These are phyloP conservation scores for Besnoitia besnoiti DNA, from an alignment of 169 alveolate genomes.

Conservation along the genomic window DNA sequence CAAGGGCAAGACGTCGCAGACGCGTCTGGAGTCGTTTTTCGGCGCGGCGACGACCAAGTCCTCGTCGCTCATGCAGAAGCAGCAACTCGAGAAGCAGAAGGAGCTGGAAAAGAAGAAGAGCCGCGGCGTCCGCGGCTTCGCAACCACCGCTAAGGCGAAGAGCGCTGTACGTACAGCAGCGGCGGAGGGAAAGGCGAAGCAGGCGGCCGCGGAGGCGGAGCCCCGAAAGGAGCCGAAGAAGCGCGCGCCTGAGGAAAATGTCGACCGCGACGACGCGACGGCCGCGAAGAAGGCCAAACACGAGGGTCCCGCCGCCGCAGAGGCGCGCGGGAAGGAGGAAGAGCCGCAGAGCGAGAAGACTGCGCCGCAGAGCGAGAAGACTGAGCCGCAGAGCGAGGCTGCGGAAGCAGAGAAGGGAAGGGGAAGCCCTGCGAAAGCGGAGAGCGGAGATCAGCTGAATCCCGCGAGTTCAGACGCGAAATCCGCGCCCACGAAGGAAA, in stretches of 20 bases:
- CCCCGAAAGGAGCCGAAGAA: not conserved
- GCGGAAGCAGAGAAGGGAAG: not conserved
- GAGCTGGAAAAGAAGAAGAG: constrained; percentile 22
- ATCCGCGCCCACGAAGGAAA: not conserved
- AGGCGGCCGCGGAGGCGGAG: not conserved
- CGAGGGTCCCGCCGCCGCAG: not conserved
- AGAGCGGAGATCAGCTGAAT: not conserved
- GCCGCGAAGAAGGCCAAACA: not conserved
- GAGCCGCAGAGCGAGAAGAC: not conserved
- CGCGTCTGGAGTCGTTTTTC: constrained; percentile 34
- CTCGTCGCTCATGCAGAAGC: constrained; percentile 35
- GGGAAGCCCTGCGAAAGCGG: no score
- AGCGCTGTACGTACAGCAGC: not conserved
- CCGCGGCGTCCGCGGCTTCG: constrained; percentile 9
- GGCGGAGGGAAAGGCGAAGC: not conserved
- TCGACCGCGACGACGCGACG: no score
- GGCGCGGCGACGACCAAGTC: constrained; percentile 42
- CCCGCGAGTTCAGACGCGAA: not conserved
- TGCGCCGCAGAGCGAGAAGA: not conserved
- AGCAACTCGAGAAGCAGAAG: constrained; percentile 31
- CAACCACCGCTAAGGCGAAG: not conserved
- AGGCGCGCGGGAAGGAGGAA: not conserved
- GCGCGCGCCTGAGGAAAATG: not conserved
- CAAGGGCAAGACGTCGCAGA: constrained; percentile 37
- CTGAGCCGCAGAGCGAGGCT: not conserved